Conservation (phyloP, 1,284 basidiomycete species). For the Caloboletus firmus region DNA sequence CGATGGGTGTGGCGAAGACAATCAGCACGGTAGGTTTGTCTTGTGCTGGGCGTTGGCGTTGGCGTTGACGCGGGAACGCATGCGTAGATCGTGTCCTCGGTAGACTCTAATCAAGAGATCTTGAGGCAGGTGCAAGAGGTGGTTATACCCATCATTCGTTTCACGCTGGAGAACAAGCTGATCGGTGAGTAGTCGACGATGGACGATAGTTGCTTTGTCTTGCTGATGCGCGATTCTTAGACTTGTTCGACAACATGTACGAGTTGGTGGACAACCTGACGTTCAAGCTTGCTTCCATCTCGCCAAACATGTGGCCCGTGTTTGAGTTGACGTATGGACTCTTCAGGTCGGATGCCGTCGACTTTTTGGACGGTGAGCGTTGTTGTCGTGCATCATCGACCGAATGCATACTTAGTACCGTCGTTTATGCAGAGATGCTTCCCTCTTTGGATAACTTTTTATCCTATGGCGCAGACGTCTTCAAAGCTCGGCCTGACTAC, state of each 20-base stretch:
- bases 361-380: slow-evolving; percentile 76
- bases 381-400: neutral
- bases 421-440: slow-evolving; percentile 73
- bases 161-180: slow-evolving; percentile 74
- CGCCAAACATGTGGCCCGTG: slow-evolving; percentile 83
- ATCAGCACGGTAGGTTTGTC: slow-evolving; percentile 61
- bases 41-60: neutral
- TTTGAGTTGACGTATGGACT: slow-evolving; percentile 81
- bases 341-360: slow-evolving; percentile 84
- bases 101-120: slow-evolving; percentile 76
- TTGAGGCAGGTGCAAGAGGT: slow-evolving; percentile 80
- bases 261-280: slow-evolving; percentile 85
- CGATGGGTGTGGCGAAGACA: slow-evolving; percentile 83
- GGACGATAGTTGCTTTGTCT: neutral
- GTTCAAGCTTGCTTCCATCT: slow-evolving; percentile 78
- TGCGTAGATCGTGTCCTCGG: slow-evolving; percentile 62
- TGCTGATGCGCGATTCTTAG: slow-evolving; percentile 38
- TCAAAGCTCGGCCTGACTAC: slow-evolving; percentile 75
- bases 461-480: slow-evolving; percentile 77
- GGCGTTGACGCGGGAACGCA: neutral
- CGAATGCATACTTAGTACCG: neutral
- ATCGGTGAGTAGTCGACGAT: slow-evolving; percentile 51
- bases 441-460: slow-evolving; percentile 89
- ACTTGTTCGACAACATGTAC: slow-evolving; percentile 87
- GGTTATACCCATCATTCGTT: slow-evolving; percentile 75